Percentiles rank a stretch among this genome's conserved stretches.
phyloP scores from a whole-genome alignment of 177 flowering plant species.

The Vitis hybrid region DNA sequence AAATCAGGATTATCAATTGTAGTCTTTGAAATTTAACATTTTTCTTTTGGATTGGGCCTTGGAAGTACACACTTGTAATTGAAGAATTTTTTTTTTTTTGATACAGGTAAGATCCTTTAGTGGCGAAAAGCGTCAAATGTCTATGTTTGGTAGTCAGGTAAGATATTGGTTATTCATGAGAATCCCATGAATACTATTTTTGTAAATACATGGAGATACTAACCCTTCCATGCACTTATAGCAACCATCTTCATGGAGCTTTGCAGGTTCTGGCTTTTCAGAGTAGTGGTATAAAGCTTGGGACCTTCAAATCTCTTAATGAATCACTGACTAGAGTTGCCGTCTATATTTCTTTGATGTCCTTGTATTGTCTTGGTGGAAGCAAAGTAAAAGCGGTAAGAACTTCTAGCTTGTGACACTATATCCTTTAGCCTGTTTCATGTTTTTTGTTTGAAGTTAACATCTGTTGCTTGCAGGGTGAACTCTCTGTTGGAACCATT shows the following conservation, averaged over 20 bases:
- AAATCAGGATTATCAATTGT: background rate
- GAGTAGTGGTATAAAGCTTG: slow-evolving; percentile 85
- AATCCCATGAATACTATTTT: background rate
- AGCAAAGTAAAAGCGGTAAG: slow-evolving; percentile 93
- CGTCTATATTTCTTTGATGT: slow-evolving; percentile 79
- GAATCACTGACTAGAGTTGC: slow-evolving; percentile 94
- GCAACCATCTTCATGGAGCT: slow-evolving; percentile 10
- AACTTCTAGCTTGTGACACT: slow-evolving; percentile 5
- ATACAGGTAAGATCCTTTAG: slow-evolving; percentile 66
- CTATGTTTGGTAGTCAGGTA: slow-evolving; percentile 78
- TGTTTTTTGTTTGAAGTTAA: background rate
- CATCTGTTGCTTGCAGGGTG: slow-evolving; percentile 62
- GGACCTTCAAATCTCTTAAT: slow-evolving; percentile 74
- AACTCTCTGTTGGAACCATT: slow-evolving; percentile 81
- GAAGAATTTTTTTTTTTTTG: background rate
- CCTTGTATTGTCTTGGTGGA: slow-evolving; percentile 92
- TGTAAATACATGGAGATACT: slow-evolving; percentile 10
- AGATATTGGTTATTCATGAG: slow-evolving; percentile 3
- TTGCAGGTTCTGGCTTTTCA: slow-evolving; percentile 78
- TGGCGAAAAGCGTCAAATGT: slow-evolving; percentile 94
- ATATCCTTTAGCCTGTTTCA: background rate
- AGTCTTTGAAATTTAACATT: background rate
- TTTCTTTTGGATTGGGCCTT: background rate
- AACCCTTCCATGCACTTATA: slow-evolving; percentile 5
- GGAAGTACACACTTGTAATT: background rate